A percentile compares a stretch with the other conserved stretches of the same genome.
Conservation (phyloP, 139 green algal genomes). For the Micractinium sp. region DNA sequence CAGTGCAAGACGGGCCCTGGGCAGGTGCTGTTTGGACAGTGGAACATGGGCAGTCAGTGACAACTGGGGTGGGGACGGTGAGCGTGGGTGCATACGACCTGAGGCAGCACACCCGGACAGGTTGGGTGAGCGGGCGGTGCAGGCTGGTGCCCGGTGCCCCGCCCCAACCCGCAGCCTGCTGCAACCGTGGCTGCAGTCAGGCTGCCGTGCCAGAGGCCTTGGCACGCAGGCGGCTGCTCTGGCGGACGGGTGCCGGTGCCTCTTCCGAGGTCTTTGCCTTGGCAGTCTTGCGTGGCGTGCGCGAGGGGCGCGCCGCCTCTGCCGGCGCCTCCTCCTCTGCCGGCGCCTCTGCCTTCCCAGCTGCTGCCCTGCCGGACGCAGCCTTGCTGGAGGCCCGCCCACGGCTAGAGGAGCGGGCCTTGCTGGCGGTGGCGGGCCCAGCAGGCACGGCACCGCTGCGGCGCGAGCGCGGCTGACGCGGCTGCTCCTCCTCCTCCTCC, state of each 20-base stretch:
- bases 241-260: background rate
- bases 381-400: no score
- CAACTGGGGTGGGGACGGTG: background rate
- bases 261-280: background rate
- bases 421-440: background rate
- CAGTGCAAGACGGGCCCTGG: background rate
- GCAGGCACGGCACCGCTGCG: no score
- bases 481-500: background rate
- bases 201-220: background rate
- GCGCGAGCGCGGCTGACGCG: background rate
- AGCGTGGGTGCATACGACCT: background rate
- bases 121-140: no score
- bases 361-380: background rate
- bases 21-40: background rate
- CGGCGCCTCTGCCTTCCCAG: background rate
- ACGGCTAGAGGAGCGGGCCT: background rate
- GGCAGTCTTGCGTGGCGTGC: conserved; percentile 11
- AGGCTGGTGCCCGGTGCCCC: background rate
- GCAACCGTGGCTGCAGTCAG: no score
- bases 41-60: background rate
- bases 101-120: background rate
- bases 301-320: background rate
- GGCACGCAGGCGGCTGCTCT: conserved; percentile 18
- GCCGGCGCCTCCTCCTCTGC: background rate
- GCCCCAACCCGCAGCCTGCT: no score